Evolutionary conservation across 1,284 basidiomycete genomes (phyloP), one percentile per base, ranked within the genome.

Genomic region (Macrocybe sp.): DNA sequence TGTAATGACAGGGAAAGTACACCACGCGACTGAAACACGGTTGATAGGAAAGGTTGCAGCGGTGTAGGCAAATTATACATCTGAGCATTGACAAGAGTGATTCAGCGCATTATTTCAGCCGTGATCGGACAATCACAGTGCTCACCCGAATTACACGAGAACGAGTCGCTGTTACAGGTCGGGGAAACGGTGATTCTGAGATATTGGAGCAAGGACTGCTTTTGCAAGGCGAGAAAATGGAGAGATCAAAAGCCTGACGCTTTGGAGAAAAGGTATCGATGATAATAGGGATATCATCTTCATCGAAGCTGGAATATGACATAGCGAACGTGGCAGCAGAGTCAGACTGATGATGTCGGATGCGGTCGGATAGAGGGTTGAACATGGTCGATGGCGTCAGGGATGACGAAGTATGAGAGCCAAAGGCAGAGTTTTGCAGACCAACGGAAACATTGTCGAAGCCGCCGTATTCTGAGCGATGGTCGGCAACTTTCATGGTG

Each of bases 71-170:
- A 57, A 50, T 72, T 69, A 53, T 60, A 67, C 41, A 72, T 49
- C 68, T 70, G 45, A 47, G 38, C 38, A 46, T 37, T 45, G n/a
- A 37, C 35, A 47, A 47, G 35, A 41, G 43, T 40, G 46, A 46
- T 31, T 48, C 37, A 41, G 42, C n/a, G 29, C 33, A 33, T 44
- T 9, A 55, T 35, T 41, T 29, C 28, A 44, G 40, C 38, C 41
- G 40, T 41, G 33, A 44, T 31, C 9, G 50, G 40, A 37, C 40
- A 16, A 44, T 29, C 47, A 49, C 48, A 49, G 49, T 53, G 67
- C 75, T 54, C 53, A 77, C 79, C 44, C 68, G 70, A 30, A 79
- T 67, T 28, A 73, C 75, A 47, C 79, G 71, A 46, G 78, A 79
- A 30, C 69, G 69, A 36, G 75, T 72, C 22, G 65, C 57, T 16